Evolutionary conservation across 257 asterid species (phyloP).

Genomic region (Nemophila menziesii): DNA sequence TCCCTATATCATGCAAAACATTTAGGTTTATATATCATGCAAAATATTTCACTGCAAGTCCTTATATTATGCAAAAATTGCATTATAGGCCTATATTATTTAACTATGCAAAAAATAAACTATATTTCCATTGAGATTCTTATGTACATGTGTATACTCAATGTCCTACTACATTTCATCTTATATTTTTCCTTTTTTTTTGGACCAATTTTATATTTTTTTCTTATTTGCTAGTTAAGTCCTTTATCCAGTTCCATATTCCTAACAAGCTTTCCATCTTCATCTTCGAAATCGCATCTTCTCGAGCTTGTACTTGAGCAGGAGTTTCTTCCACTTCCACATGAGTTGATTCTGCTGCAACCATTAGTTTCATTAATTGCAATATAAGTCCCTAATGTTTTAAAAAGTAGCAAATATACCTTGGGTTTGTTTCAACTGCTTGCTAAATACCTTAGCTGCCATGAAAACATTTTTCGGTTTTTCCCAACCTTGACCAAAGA

Average conservation of each 20-base stretch:
- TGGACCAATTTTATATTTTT: neutral
- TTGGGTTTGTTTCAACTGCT: constrained; percentile 12
- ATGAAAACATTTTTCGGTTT: constrained; percentile 42
- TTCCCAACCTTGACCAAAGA: constrained; percentile 66
- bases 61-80: too few species aligned
- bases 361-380: constrained; percentile 4
- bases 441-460: constrained; percentile 49
- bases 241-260: constrained; percentile 31
- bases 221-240: neutral
- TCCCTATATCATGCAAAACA: too few species aligned
- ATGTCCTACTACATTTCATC: neutral
- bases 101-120: too few species aligned
- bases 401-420: neutral
- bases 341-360: constrained; percentile 15
- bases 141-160: too few species aligned
- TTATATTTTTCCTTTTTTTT: neutral
- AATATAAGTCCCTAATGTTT: neutral
- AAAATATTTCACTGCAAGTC: too few species aligned
- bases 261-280: constrained; percentile 17
- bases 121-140: neutral
- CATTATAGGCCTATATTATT: too few species aligned
- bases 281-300: constrained; percentile 25
- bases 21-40: too few species aligned
- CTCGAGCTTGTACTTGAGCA: constrained; percentile 34
- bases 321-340: constrained; percentile 30